A percentile compares a stretch with the other conserved stretches of the same genome.
These are phyloP conservation scores for Trichophaea hybrida DNA, from an alignment of 2,329 filamentous ascomycete species.

Conservation along the genomic window DNA sequence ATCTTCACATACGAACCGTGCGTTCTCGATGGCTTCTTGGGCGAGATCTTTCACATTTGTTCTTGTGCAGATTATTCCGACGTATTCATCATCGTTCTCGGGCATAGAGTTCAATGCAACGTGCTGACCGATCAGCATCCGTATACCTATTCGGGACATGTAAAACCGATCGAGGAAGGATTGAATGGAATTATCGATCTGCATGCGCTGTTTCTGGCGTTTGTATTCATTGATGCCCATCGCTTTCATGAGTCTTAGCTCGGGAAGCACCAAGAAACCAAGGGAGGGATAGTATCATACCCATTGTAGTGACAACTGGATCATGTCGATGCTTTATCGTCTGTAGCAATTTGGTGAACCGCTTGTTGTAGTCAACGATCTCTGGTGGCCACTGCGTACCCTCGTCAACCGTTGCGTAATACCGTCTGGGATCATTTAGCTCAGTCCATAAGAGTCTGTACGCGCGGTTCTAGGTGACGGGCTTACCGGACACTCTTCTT, in stretches of 20 bases:
- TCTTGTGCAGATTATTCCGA: conserved; percentile 97
- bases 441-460: conserved; percentile 24
- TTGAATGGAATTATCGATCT: conserved; percentile 95
- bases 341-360: conserved; percentile 76
- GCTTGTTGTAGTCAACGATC: conserved; percentile 82
- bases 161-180: conserved; percentile 97
- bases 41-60: conserved; percentile 92
- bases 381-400: conserved; percentile 83
- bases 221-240: conserved; percentile 98
- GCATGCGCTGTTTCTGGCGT: conserved; percentile 86
- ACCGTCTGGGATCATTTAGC: conserved; percentile 42
- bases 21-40: conserved; percentile 95
- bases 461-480: conserved; percentile 25
- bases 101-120: conserved; percentile 90
- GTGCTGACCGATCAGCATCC: conserved; percentile 98
- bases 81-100: conserved; percentile 79
- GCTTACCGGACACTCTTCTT: conserved; percentile 32
- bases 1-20: conserved; percentile 96
- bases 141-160: conserved; percentile 97
- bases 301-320: conserved; percentile 88
- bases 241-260: conserved; percentile 35
- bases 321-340: conserved; percentile 94
- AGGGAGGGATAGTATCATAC: conserved; percentile 22
- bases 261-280: neutral
- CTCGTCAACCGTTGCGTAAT: conserved; percentile 87